phyloP scores from a whole-genome alignment of 2,329 filamentous ascomycete species.

The Xylariaceae sp. region DNA sequence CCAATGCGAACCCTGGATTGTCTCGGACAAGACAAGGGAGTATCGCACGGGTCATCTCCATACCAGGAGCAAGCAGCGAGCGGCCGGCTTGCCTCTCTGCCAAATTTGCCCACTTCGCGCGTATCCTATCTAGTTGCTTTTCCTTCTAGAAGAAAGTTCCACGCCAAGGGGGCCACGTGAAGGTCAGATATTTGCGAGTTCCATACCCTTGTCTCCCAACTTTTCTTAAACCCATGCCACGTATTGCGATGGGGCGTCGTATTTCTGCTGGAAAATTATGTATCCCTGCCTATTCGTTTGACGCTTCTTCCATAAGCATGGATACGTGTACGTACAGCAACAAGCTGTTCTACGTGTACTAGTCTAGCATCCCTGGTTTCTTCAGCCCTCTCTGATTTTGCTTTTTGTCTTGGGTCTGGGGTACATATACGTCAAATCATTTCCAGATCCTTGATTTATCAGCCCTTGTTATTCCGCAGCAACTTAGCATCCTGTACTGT shows the following conservation, averaged over 20 bases:
- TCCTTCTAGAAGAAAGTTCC: conserved; percentile 28
- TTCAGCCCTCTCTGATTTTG: conserved; percentile 30
- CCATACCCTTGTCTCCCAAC: conserved; percentile 20
- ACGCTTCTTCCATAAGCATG: conserved; percentile 10
- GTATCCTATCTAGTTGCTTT: conserved; percentile 10
- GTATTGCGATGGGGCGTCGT: not conserved
- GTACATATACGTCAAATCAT: conserved; percentile 33
- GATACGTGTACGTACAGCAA: not conserved
- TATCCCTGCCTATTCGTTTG: conserved; percentile 21
- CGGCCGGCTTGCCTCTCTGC: not conserved
- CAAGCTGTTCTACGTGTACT: conserved; percentile 12
- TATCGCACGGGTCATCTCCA: conserved; percentile 5
- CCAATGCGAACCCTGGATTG: conserved; percentile 18
- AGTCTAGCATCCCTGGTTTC: conserved; percentile 25
- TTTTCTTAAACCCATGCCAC: conserved; percentile 7
- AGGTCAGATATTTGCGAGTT: conserved; percentile 35
- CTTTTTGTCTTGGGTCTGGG: conserved; percentile 21
- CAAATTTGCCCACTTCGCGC: conserved; percentile 24
- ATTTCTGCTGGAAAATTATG: conserved; percentile 9
- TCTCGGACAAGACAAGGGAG: conserved; percentile 4
- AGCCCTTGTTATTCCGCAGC: conserved; percentile 11
- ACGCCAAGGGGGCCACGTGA: conserved; percentile 35
- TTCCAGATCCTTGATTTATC: conserved; percentile 26
- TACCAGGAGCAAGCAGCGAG: not conserved
- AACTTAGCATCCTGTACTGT: too few species aligned